Evolutionary conservation across 805 yeast species (phyloP).

Genomic region (Cyberlindnera maclurae): DNA sequence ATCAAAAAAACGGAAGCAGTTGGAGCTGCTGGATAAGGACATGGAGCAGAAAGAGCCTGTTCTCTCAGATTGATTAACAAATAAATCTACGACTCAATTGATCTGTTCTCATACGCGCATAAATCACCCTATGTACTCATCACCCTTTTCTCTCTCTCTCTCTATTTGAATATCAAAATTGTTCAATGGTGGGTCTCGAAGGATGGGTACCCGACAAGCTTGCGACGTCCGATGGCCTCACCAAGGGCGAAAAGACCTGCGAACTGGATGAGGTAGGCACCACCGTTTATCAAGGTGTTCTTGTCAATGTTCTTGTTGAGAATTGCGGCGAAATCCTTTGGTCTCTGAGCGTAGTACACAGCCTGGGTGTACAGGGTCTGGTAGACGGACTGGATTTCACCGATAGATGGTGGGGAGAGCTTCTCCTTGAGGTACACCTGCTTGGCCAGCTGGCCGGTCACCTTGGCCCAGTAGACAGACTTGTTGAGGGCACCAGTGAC

Average conservation of each 20-base stretch:
- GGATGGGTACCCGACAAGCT: slow-evolving; percentile 79
- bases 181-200: slow-evolving; percentile 34
- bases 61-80: slow-evolving; percentile 3
- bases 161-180: slow-evolving; percentile 1
- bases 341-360: slow-evolving; percentile 44
- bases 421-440: slow-evolving; percentile 86
- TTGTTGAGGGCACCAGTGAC: slow-evolving; percentile 37
- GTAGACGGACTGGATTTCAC: slow-evolving; percentile 74
- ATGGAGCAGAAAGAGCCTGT: slow-evolving; percentile 4
- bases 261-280: slow-evolving; percentile 74
- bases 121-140: not conserved
- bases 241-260: slow-evolving; percentile 91
- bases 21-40: slow-evolving; percentile 3
- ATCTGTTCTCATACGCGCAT: not conserved
- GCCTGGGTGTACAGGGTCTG: slow-evolving; percentile 41
- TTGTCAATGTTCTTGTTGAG: slow-evolving; percentile 40
- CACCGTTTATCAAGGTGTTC: slow-evolving; percentile 55
- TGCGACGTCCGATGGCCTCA: slow-evolving; percentile 94
- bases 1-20: slow-evolving; percentile 49
- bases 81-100: not conserved
- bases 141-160: not conserved
- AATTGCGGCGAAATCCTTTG: slow-evolving; percentile 46
- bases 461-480: slow-evolving; percentile 74
- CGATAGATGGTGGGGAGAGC: slow-evolving; percentile 79
- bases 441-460: slow-evolving; percentile 42